phyloP scores from a whole-genome alignment of 1,284 basidiomycete species.

The Neonothopanus nambi region DNA sequence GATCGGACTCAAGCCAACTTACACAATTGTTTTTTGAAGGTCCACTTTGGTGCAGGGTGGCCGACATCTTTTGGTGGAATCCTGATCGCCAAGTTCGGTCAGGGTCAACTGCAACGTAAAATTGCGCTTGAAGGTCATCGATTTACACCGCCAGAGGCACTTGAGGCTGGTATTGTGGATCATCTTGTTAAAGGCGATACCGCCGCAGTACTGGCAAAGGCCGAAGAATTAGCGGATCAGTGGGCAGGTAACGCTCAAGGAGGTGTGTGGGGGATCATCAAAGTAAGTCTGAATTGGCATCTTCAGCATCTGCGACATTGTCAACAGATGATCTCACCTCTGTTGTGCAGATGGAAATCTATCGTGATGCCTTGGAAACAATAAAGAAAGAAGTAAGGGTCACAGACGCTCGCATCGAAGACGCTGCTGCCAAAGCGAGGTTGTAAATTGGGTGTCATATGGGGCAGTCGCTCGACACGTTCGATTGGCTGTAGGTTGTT shows the following conservation, averaged over 20 bases:
- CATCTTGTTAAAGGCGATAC: conserved; percentile 59
- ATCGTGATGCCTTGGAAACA: conserved; percentile 43
- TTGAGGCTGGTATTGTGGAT: conserved; percentile 73
- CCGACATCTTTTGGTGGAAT: conserved; percentile 74
- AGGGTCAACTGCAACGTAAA: conserved; percentile 65
- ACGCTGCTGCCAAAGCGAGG: conserved; percentile 42
- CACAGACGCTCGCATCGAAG: conserved; percentile 36
- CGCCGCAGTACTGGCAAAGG: conserved; percentile 60
- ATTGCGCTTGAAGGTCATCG: conserved; percentile 83
- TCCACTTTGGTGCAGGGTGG: conserved; percentile 82
- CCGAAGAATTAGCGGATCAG: conserved; percentile 55
- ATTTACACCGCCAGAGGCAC: conserved; percentile 77
- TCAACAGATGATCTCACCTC: conserved; percentile 5
- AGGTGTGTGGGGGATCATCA: conserved; percentile 71
- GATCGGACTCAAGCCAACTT: conserved; percentile 13
- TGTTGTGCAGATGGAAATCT: conserved; percentile 40
- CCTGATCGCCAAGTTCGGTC: conserved; percentile 66
- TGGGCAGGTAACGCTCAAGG: conserved; percentile 47
- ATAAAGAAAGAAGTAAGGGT: conserved; percentile 38
- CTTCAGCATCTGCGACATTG: background rate
- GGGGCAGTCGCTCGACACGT: too few species aligned
- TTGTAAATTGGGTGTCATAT: conserved; percentile 29
- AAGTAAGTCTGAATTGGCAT: conserved; percentile 42
- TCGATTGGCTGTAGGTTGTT: too few species aligned
- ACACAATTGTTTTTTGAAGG: conserved; percentile 38